phyloP scores from a whole-genome alignment of 2,329 filamentous ascomycete genomes.

The Sporothrix schenckii region DNA sequence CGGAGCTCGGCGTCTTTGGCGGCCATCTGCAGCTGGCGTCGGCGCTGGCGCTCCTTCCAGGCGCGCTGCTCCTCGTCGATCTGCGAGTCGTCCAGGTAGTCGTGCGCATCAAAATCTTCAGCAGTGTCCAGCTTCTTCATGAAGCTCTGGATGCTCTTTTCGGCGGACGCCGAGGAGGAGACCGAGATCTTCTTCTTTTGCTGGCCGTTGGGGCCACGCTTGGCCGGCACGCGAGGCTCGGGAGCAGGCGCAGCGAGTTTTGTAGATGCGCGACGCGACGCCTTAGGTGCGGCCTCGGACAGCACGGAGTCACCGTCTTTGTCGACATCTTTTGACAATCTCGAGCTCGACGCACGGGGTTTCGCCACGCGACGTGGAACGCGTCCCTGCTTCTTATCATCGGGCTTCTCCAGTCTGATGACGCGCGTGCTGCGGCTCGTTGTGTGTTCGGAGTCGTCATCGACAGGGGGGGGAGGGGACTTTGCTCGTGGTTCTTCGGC shows the following conservation, averaged over 20 bases:
- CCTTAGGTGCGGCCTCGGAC: slow-evolving; percentile 46
- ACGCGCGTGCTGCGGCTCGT: slow-evolving; percentile 29
- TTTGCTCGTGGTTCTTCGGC: slow-evolving; percentile 57
- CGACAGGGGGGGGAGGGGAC: slow-evolving; percentile 43
- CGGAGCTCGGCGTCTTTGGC: slow-evolving; percentile 62
- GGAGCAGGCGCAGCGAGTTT: slow-evolving; percentile 49
- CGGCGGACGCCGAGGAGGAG: slow-evolving; percentile 46
- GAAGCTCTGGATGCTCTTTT: slow-evolving; percentile 68
- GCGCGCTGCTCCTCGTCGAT: slow-evolving; percentile 50
- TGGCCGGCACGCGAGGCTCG: slow-evolving; percentile 54
- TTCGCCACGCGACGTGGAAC: slow-evolving; percentile 33
- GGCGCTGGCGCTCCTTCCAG: slow-evolving; percentile 62
- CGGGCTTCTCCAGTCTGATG: slow-evolving; percentile 39
- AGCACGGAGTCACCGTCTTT: slow-evolving; percentile 49
- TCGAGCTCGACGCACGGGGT: slow-evolving; percentile 36
- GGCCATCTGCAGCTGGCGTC: slow-evolving; percentile 70
- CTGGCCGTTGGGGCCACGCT: slow-evolving; percentile 63
- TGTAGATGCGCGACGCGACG: slow-evolving; percentile 54
- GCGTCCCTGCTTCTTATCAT: slow-evolving; percentile 33
- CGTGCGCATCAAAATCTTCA: slow-evolving; percentile 29
- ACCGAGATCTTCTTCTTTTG: slow-evolving; percentile 52
- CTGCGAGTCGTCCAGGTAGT: slow-evolving; percentile 49
- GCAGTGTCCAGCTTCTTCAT: slow-evolving; percentile 53
- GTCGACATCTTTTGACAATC: slow-evolving; percentile 54
- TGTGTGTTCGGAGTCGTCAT: slow-evolving; percentile 33